phyloP scores from a whole-genome alignment of 2,329 filamentous ascomycete species.

The Fusarium succisae region DNA sequence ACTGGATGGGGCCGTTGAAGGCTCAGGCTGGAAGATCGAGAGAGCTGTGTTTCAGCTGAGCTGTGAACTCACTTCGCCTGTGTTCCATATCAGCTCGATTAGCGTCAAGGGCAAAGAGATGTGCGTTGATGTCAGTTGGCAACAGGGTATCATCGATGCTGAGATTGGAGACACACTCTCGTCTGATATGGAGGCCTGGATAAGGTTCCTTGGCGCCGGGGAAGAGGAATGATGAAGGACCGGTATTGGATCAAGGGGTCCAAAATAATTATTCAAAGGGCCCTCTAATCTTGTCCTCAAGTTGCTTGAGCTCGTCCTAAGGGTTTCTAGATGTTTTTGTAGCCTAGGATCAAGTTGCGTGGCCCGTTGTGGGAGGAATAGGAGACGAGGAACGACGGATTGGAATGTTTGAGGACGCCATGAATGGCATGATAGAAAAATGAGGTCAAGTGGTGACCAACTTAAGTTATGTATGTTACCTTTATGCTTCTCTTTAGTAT shows the following conservation, averaged over 20 bases:
- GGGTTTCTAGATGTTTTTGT: not conserved
- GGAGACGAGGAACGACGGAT: not conserved
- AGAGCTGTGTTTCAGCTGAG: slow-evolving; percentile 35
- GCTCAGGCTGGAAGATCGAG: slow-evolving; percentile 35
- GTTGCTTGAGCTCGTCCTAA: not conserved
- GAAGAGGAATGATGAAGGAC: slow-evolving; percentile 11
- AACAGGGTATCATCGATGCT: slow-evolving; percentile 30
- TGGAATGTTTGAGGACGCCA: not conserved
- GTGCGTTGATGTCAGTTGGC: slow-evolving; percentile 40
- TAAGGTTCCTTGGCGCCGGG: slow-evolving; percentile 27
- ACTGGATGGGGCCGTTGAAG: slow-evolving; percentile 30
- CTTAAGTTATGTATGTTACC: not conserved
- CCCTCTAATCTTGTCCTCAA: not conserved
- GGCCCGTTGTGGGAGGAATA: not conserved
- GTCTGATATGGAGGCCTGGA: slow-evolving; percentile 34
- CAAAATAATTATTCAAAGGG: not conserved
- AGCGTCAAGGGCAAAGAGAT: slow-evolving; percentile 36
- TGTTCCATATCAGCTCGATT: slow-evolving; percentile 36
- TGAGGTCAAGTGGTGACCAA: not conserved
- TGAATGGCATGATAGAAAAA: not conserved
- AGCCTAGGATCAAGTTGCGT: not conserved
- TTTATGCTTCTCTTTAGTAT: not conserved
- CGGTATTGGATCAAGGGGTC: not conserved
- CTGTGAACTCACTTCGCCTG: slow-evolving; percentile 31
- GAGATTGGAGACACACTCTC: slow-evolving; percentile 31